Base-by-base conservation (phyloP, 805 yeast genomes). In the Candida silvatica region DNA sequence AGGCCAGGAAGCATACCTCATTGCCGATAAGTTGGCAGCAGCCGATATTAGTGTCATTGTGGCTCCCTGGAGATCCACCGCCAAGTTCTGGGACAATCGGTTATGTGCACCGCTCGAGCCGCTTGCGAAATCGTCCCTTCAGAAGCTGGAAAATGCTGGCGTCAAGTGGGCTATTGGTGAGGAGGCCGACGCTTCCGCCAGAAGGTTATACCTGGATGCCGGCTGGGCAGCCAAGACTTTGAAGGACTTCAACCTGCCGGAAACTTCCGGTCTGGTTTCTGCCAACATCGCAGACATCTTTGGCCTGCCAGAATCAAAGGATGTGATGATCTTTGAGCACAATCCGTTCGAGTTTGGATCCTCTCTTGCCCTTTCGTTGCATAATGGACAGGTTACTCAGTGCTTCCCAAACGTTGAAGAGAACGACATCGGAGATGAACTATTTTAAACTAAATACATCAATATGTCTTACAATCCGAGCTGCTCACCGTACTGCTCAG, bases 401-500 rank as follows among this genome's bases (percentile, higher is more conserved):
- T 30, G 33, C 17, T 30, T 30, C 14, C 33, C 33, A 20, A 16
- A 17, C 6, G 8, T 30, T 7, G 33, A 30, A 3, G 33, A 30
- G 33, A 24, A 24, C 6, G 20, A 17, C 7, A 20, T 30, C n/a
- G 33, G 33, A 17, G 24, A 30, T 4, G 33, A 30, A 19, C 16
- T 30, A 18, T 12, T n/a, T 23, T 23, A 3, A 23, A 23, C 26
- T 12, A 23, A 23, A 23, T 12, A 23, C 11, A 12, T 23, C 26
- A 23, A 23, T 9, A 23, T 23, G 12, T 23, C 25, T 12, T 23
- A 23, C 9, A 23, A 7, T 17, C 20, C 12, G 17, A 20, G 19
- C 3, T 17, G 37, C 41, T 6, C 44, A 49, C 37, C 29, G 46
- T 33, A 19, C 31, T 33, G 23, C 26, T 31, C 27, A 17, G 32